These are phyloP conservation scores for Saccharomycopsis oosterbeekiorum DNA, from an alignment of 805 yeast genomes.

Conservation along the genomic window DNA sequence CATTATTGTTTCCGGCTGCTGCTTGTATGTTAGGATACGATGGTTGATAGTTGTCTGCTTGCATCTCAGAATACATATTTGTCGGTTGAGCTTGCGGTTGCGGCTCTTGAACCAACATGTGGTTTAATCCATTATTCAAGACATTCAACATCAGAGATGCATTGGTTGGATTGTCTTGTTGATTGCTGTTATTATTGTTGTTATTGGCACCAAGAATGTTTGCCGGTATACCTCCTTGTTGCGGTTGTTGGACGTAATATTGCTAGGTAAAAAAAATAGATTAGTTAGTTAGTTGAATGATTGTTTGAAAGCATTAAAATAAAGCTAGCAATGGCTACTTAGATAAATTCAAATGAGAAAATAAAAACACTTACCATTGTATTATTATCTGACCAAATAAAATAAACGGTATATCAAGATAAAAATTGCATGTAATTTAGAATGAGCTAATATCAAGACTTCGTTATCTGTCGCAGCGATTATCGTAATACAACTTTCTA, in stretches of 20 bases:
- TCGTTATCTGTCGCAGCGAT: not conserved
- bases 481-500: too few relatives aligned
- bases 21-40: not conserved
- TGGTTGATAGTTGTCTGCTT: constrained; percentile 21
- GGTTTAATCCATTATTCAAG: constrained; percentile 1
- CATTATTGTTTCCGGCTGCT: not conserved
- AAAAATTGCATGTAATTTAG: too few relatives aligned
- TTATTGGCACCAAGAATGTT: constrained; percentile 14
- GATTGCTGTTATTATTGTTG: not conserved
- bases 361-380: not conserved
- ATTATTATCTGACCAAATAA: too few relatives aligned
- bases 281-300: not conserved
- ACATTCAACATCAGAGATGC: constrained; percentile 1
- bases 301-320: not conserved
- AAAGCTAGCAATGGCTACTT: too few relatives aligned
- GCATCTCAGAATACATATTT: constrained; percentile 16
- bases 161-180: not conserved
- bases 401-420: not conserved
- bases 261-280: not conserved
- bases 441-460: not conserved
- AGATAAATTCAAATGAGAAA: not conserved
- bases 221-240: constrained; percentile 9
- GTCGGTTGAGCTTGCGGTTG: constrained; percentile 19
- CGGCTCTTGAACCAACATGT: constrained; percentile 13
- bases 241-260: constrained; percentile 23